phyloP scores from a whole-genome alignment of 2,329 filamentous ascomycete genomes.

The Alternaria postmessia region DNA sequence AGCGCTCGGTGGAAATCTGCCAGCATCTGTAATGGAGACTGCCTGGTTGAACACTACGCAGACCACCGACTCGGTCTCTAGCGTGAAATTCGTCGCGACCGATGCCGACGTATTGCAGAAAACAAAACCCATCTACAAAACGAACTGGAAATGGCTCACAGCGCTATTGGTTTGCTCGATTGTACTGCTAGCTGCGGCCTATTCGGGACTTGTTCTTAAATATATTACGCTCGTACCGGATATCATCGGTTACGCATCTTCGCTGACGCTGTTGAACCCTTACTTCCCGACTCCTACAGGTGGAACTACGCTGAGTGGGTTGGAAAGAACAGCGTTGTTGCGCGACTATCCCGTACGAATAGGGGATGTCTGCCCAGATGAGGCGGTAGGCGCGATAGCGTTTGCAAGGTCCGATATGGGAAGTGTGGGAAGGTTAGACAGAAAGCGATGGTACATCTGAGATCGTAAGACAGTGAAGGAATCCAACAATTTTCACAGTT shows the following conservation, averaged over 20 bases:
- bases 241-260: constrained; percentile 33
- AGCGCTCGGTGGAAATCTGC: constrained; percentile 32
- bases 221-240: constrained; percentile 39
- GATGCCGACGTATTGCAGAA: constrained; percentile 11
- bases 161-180: constrained; percentile 33
- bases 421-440: constrained; percentile 25
- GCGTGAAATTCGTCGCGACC: constrained; percentile 28
- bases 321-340: constrained; percentile 34
- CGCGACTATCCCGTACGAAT: constrained; percentile 36
- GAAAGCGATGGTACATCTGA: constrained; percentile 36
- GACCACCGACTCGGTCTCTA: neutral
- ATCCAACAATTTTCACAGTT: neutral
- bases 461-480: no score
- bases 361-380: constrained; percentile 39
- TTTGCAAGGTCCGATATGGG: constrained; percentile 33
- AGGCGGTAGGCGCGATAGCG: constrained; percentile 39
- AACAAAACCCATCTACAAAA: constrained; percentile 24
- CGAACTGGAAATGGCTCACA: constrained; percentile 39
- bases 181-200: constrained; percentile 35
- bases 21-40: constrained; percentile 25
- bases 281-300: constrained; percentile 10
- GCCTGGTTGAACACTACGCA: constrained; percentile 8
- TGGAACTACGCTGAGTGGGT: constrained; percentile 6
- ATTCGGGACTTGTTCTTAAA: constrained; percentile 36
- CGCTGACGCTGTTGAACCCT: constrained; percentile 20